phyloP scores from a whole-genome alignment of 108 stramenopile species.

The Skeletonema potamos region DNA sequence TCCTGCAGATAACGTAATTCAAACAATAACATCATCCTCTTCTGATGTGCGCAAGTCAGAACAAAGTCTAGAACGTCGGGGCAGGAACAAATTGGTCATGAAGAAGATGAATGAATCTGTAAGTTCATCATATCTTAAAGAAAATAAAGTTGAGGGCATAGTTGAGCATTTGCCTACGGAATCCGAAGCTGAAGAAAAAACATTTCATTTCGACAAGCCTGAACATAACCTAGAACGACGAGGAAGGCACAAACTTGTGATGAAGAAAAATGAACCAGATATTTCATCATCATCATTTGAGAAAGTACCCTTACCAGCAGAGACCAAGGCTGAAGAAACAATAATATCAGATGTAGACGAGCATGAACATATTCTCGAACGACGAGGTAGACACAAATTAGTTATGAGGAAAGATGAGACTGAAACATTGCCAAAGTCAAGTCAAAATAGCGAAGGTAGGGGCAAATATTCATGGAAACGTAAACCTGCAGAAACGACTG shows the following conservation, averaged over 20 bases:
- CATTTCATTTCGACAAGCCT: neutral
- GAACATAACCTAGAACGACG: conserved; percentile 19
- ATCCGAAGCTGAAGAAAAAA: neutral
- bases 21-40: neutral
- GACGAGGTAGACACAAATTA: conserved; percentile 28
- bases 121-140: neutral
- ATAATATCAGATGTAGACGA: neutral
- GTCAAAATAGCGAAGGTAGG: neutral
- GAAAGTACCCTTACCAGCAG: neutral
- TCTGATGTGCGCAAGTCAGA: neutral
- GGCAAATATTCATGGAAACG: conserved; percentile 9
- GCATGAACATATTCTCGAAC: conserved; percentile 13
- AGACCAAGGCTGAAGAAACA: neutral
- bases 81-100: conserved; percentile 27
- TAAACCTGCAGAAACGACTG: neutral
- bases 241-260: conserved; percentile 28
- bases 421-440: neutral
- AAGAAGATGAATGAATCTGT: conserved; percentile 12
- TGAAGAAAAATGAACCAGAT: conserved; percentile 13
- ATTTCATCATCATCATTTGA: neutral
- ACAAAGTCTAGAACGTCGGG: conserved; percentile 22
- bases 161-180: neutral
- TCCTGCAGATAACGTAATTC: neutral
- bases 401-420: conserved; percentile 22
- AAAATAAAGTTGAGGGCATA: neutral